Percentiles rank a stretch among this genome's conserved stretches.
Evolutionary conservation across 495 filamentous ascomycete species (phyloP).

Genomic region (Talaromyces stipitatus): DNA sequence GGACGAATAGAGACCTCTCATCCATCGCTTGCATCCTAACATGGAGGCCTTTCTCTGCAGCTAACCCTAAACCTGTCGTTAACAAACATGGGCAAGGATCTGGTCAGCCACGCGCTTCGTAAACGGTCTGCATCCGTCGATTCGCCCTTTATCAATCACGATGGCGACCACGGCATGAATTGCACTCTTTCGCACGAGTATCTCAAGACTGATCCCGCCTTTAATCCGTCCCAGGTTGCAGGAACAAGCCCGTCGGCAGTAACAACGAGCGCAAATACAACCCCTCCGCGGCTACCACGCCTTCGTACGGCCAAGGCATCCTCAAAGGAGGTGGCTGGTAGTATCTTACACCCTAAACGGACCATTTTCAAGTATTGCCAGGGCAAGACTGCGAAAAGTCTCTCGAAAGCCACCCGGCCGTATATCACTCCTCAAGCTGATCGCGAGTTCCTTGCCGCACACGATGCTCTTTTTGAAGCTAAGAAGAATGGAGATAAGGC

Average conservation of each 20-base stretch:
- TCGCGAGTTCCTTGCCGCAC: constrained; percentile 28
- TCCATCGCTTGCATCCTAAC: too few relatives aligned
- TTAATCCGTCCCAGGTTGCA: constrained; percentile 13
- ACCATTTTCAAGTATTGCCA: constrained; percentile 21
- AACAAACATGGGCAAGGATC: neutral
- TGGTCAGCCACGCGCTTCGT: neutral
- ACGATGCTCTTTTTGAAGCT: constrained; percentile 23
- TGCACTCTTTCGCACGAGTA: constrained; percentile 1
- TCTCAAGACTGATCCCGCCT: constrained; percentile 16
- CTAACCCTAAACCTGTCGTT: neutral
- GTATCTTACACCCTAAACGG: constrained; percentile 23
- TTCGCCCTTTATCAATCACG: neutral
- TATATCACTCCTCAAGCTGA: constrained; percentile 27
- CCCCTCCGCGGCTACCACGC: constrained; percentile 8
- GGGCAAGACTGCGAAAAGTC: constrained; percentile 18
- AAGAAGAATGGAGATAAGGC: neutral
- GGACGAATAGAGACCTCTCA: too few relatives aligned
- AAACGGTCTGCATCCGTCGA: neutral
- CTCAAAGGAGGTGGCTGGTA: constrained; percentile 11
- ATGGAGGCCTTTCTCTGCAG: too few relatives aligned
- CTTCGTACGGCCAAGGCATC: neutral
- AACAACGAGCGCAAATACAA: constrained; percentile 8
- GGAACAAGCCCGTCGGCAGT: constrained; percentile 5
- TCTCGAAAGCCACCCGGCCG: constrained; percentile 24
- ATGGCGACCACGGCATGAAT: neutral